Base-by-base conservation (phyloP, 208 protist genomes). In the Leishmania major region DNA sequence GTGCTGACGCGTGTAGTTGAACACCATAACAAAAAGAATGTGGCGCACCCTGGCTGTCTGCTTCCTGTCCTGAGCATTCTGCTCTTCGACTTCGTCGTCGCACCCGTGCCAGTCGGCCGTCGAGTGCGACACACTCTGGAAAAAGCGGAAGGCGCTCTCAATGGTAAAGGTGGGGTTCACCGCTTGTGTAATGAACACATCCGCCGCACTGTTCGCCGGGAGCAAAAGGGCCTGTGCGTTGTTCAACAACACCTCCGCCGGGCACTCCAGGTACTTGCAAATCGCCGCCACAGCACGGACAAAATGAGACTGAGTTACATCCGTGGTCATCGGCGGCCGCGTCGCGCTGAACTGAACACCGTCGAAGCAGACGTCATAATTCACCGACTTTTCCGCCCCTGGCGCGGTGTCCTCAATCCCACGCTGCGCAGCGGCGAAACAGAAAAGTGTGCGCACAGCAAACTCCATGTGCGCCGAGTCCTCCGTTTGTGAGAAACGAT, bases 1-100 rank as follows among this genome's bases (percentile, higher is more conserved):
- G 75, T 80, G 83, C n/a, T 80, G 51, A 4, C 78, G 78, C 31
- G 83, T 86, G 78, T 86, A 86, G 77, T 86, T 86, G 43, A 49
- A 80, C 35, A 62, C 74, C 64, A 83, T 77, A 35, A 86, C 74
- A 67, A 86, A 86, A 40, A 86, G 28, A 49, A 86, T 64, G 62
- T 85, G 82, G 17, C 25, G 49, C n/a, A 81, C 79, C 47, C 73
- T 81, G 22, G 74, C 71, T 47, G 45, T 81, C 2, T 67, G 60
- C 43, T 40, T 49, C 37, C 35, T 47, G 25, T 35, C 55, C 37
- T 37, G 35, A 25, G 53, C 57, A n/a, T 59, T 45, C 25, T 4
- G 13, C 57, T 51, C 37, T 31, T 78, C 75, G 19, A 69, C 82
- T 19, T 67, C 25, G 59, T 25, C 49, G 59, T 69, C 53, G 53